Base-by-base conservation (phyloP, 1,284 basidiomycete genomes). In the Irpex sp. region DNA sequence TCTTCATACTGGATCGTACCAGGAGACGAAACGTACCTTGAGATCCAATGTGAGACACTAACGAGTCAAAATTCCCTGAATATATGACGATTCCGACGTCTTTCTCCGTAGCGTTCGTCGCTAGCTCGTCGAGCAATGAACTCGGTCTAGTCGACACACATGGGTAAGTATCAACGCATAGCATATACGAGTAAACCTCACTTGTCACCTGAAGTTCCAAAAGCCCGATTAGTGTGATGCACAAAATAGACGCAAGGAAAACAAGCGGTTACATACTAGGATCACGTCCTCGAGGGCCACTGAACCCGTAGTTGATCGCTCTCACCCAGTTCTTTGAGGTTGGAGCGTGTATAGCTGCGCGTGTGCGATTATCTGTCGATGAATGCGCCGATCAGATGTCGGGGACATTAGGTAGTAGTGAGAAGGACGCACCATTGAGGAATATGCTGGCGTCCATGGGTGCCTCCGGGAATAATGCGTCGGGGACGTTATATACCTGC, bases 341-440 rank as follows among this genome's bases (percentile, higher is more conserved):
- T 3, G 88, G 88, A 1, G 87, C 88, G 70, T 91, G 88, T 19
- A 91, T 72, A 0, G 88, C 89, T 36, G 79, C 73, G 36, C 81
- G 75, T 7, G 79, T 82, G 19, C 71, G 76, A 33, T 78, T 74
- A 66, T 88, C 28, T 36, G 10, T 45, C 9, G 23, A 45, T 39
- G 28, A 28, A 28, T 28, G 28, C 28, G 28, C 28, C 28, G 28
- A 28, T 28, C 28, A 28, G 28, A 28, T 28, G 28, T 28, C 28
- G 6, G 28, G 4, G 28, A 16, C 19, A 18, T 39, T 42, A 48
- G 23, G 12, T n/a, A 19, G 47, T 33, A n/a, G n/a, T n/a, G 35
- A 58, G 7, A 18, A 42, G 14, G 14, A 67, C 77, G 37, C 58
- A 87, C 88, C 80, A 64, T 90, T 89, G 61, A 87, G 74, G 70